Percentiles rank a stretch among this genome's conserved stretches.
These are phyloP conservation scores for Akanthomyces muscarius DNA, from an alignment of 2,329 filamentous ascomycete genomes.

Conservation along the genomic window DNA sequence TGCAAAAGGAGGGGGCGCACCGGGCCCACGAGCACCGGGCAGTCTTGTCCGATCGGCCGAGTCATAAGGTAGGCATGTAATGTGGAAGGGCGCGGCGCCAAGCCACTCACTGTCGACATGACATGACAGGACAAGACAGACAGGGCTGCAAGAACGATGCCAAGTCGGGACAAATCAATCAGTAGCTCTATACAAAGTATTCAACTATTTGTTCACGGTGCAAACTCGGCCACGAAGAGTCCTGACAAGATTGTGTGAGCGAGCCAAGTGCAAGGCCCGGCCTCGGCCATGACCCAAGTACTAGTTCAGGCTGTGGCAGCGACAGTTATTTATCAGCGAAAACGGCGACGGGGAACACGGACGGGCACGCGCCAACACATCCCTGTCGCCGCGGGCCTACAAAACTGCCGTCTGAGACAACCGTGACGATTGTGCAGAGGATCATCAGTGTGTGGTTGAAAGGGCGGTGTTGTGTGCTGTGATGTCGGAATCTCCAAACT, in stretches of 20 bases:
- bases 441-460: background rate
- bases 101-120: too few relatives aligned
- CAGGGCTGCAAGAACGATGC: too few relatives aligned
- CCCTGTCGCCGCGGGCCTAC: background rate
- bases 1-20: background rate
- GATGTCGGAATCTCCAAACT: background rate
- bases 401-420: background rate
- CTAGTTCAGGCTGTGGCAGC: background rate
- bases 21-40: background rate
- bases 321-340: background rate
- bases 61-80: background rate
- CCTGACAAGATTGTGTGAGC: too few relatives aligned
- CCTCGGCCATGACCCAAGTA: background rate
- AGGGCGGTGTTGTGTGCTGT: background rate
- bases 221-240: too few relatives aligned
- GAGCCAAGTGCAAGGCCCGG: too few relatives aligned
- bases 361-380: background rate
- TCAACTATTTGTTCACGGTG: too few relatives aligned
- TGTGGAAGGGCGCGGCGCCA: background rate
- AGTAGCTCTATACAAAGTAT: too few relatives aligned
- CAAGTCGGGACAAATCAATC: too few relatives aligned
- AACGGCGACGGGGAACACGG: background rate
- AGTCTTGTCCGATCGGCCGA: conserved; percentile 14
- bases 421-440: background rate
- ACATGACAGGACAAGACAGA: too few relatives aligned